A percentile compares a stretch with the other conserved stretches of the same genome.
Evolutionary conservation across 306 rosid genomes (phyloP).

Genomic region (Cucurbita pepo): DNA sequence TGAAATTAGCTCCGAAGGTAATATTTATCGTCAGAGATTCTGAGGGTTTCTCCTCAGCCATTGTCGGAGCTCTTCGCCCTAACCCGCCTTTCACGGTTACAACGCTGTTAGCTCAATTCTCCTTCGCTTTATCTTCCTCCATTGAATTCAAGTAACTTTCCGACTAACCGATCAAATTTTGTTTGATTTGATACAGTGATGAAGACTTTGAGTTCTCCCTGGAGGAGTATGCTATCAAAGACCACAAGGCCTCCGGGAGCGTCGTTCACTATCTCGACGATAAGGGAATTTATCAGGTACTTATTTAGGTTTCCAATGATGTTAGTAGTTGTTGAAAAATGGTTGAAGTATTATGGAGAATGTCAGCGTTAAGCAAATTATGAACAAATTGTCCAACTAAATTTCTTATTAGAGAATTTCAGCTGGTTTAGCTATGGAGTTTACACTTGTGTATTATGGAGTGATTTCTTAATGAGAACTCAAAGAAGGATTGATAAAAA

Average conservation of each 20-base stretch:
- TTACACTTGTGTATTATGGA: neutral
- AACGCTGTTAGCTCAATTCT: conserved; percentile 20
- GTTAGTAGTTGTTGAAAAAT: neutral
- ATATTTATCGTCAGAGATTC: conserved; percentile 43
- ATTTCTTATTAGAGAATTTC: neutral
- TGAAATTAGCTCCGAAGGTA: conserved; percentile 43
- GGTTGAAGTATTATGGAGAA: neutral
- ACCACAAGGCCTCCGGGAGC: conserved; percentile 47
- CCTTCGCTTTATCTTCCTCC: neutral
- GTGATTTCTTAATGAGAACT: neutral
- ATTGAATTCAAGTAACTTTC: neutral
- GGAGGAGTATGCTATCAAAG: conserved; percentile 48
- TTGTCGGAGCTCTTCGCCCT: conserved; percentile 34
- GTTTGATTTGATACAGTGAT: conserved; percentile 24
- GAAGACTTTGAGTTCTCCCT: conserved; percentile 44
- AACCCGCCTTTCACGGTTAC: conserved; percentile 22
- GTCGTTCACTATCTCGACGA: conserved; percentile 40
- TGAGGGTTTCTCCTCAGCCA: conserved; percentile 48
- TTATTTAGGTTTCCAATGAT: neutral
- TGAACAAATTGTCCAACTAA: neutral
- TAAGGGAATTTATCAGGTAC: conserved; percentile 39
- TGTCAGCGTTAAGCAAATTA: neutral
- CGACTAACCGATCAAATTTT: neutral
- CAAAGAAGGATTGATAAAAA: neutral
- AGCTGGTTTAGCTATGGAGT: neutral